Percentiles rank a stretch among this genome's conserved stretches.
phyloP scores from a whole-genome alignment of 345 rosid genomes.

The Brassica rapa region DNA sequence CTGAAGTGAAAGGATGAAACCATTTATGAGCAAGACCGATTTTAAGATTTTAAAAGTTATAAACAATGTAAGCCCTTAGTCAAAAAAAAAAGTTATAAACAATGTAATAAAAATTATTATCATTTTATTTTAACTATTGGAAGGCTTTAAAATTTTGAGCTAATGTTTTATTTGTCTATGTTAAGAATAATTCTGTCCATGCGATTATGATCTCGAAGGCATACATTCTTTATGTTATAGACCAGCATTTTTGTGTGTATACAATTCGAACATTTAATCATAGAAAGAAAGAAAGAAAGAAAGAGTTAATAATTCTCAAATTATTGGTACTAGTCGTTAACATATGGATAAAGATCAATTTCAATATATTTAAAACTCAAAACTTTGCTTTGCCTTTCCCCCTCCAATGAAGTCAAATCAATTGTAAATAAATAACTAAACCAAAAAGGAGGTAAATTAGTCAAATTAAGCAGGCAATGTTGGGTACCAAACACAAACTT shows the following conservation, averaged over 20 bases:
- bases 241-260: background rate
- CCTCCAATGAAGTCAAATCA: conserved; percentile 23
- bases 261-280: background rate
- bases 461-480: conserved; percentile 29
- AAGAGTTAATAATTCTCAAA: conserved; percentile 3
- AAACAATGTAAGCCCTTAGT: background rate
- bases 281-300: background rate
- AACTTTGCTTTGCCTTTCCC: conserved; percentile 26
- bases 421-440: conserved; percentile 10
- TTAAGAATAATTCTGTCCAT: background rate
- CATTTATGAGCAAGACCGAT: background rate
- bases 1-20: background rate
- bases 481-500: conserved; percentile 45
- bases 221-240: background rate
- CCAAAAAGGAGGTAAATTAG: conserved; percentile 24
- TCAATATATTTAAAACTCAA: background rate
- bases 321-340: conserved; percentile 31
- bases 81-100: background rate
- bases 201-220: conserved; percentile 3
- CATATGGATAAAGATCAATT: conserved; percentile 25
- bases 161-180: background rate
- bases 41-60: background rate
- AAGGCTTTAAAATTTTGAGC: background rate
- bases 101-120: background rate
- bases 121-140: background rate